phyloP scores from a whole-genome alignment of 257 asterid species.

The Scutellaria baicalensis region DNA sequence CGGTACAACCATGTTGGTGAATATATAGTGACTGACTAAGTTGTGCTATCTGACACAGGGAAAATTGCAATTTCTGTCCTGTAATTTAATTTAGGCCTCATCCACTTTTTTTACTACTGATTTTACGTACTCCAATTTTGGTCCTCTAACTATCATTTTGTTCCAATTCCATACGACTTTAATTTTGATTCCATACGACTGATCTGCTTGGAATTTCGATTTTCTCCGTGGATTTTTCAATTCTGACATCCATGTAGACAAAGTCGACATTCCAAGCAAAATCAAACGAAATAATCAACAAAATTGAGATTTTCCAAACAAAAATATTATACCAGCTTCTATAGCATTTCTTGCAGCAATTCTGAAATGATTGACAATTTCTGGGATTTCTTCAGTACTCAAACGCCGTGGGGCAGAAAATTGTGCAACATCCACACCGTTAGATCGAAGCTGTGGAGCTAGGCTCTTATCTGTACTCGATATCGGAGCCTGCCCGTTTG shows the following conservation, averaged over 20 bases:
- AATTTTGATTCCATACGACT: too few relatives aligned
- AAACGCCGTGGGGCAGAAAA: constrained; percentile 62
- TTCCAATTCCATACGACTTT: too few relatives aligned
- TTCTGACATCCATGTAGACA: not conserved
- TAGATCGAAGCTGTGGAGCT: constrained; percentile 35
- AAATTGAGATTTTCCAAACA: not conserved
- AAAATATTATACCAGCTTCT: constrained; percentile 50
- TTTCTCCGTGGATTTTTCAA: too few relatives aligned
- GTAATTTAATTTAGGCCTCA: too few relatives aligned
- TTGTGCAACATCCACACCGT: constrained; percentile 29
- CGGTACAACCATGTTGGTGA: not conserved
- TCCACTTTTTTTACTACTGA: too few relatives aligned
- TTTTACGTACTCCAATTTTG: too few relatives aligned
- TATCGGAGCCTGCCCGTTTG: constrained; percentile 64
- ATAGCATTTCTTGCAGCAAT: constrained; percentile 73
- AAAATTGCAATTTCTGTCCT: too few relatives aligned
- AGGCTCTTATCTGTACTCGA: constrained; percentile 50
- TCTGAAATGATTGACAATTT: constrained; percentile 54
- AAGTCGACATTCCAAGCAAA: not conserved
- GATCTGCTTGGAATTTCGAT: too few relatives aligned
- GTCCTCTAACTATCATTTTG: too few relatives aligned
- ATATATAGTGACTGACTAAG: not conserved
- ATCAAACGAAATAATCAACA: not conserved
- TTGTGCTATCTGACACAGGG: not conserved
- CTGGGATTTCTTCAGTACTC: constrained; percentile 52